These are phyloP conservation scores for Biscogniauxia sp. DNA, from an alignment of 2,329 filamentous ascomycete genomes.

Conservation along the genomic window DNA sequence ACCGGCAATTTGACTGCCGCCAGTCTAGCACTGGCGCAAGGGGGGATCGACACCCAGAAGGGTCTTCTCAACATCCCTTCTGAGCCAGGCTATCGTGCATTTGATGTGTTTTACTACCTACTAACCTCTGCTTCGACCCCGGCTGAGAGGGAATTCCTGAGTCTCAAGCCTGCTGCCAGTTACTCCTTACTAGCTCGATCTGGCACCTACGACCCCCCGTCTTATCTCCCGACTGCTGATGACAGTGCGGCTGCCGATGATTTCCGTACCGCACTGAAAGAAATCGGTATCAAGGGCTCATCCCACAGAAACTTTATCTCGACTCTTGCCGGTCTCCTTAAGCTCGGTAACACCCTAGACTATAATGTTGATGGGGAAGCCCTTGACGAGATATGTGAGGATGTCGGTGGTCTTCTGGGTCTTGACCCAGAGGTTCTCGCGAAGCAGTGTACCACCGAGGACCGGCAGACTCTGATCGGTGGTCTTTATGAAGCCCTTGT, in stretches of 20 bases:
- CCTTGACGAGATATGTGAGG: constrained; percentile 83
- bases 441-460: constrained; percentile 76
- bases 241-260: constrained; percentile 92
- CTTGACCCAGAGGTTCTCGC: constrained; percentile 81
- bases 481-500: constrained; percentile 92
- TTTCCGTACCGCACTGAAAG: constrained; percentile 80
- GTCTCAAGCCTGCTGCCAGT: constrained; percentile 70
- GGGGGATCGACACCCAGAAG: constrained; percentile 79
- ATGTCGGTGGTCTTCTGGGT: constrained; percentile 82
- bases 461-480: constrained; percentile 77
- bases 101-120: constrained; percentile 97
- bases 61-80: constrained; percentile 79
- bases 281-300: constrained; percentile 89
- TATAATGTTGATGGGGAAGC: constrained; percentile 81
- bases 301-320: constrained; percentile 81
- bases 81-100: constrained; percentile 81
- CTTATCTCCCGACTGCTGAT: constrained; percentile 88
- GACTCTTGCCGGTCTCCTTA: constrained; percentile 79
- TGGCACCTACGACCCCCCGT: constrained; percentile 79
- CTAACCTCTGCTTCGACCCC: constrained; percentile 87
- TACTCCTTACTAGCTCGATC: constrained; percentile 81
- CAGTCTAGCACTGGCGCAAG: constrained; percentile 74
- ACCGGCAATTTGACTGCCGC: constrained; percentile 75
- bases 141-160: constrained; percentile 84
- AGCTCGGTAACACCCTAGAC: constrained; percentile 86